Conservation (phyloP, 345 rosid genomes). For the Acer saccharum region DNA sequence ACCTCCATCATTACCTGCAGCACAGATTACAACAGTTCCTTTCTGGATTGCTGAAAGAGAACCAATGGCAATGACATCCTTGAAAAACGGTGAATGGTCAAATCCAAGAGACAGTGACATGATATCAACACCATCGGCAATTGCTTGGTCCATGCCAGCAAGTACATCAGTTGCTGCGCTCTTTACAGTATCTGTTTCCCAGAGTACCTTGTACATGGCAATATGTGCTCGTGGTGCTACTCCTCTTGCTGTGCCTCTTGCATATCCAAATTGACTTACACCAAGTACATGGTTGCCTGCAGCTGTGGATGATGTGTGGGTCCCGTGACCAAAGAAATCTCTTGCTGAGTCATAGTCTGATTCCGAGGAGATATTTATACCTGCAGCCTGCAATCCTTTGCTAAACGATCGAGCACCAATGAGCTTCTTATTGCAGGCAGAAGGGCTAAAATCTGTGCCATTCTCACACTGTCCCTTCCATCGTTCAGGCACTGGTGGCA, state of each 20-base stretch:
- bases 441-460: conserved; percentile 24
- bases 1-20: conserved; percentile 58
- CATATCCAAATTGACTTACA: conserved; percentile 38
- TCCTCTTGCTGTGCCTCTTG: conserved; percentile 37
- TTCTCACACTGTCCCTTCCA: conserved; percentile 47
- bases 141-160: conserved; percentile 71
- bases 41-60: conserved; percentile 52
- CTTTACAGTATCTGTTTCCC: conserved; percentile 19
- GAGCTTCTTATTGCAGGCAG: conserved; percentile 39
- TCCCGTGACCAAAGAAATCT: conserved; percentile 38
- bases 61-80: conserved; percentile 50
- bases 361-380: conserved; percentile 21
- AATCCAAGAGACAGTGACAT: conserved; percentile 62
- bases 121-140: conserved; percentile 62
- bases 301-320: conserved; percentile 44
- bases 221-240: conserved; percentile 45
- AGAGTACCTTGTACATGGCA: conserved; percentile 37
- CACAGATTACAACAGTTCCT: conserved; percentile 44
- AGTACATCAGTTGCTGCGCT: conserved; percentile 47
- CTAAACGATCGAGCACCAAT: conserved; percentile 40
- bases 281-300: conserved; percentile 30
- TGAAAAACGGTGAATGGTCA: conserved; percentile 19
- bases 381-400: conserved; percentile 35
- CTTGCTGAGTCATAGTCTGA: conserved; percentile 34
- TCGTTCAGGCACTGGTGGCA: conserved; percentile 26